A percentile compares a stretch with the other conserved stretches of the same genome.
These are phyloP conservation scores for Cryphonectria naterciae DNA, from an alignment of 2,329 filamentous ascomycete species.

Conservation along the genomic window DNA sequence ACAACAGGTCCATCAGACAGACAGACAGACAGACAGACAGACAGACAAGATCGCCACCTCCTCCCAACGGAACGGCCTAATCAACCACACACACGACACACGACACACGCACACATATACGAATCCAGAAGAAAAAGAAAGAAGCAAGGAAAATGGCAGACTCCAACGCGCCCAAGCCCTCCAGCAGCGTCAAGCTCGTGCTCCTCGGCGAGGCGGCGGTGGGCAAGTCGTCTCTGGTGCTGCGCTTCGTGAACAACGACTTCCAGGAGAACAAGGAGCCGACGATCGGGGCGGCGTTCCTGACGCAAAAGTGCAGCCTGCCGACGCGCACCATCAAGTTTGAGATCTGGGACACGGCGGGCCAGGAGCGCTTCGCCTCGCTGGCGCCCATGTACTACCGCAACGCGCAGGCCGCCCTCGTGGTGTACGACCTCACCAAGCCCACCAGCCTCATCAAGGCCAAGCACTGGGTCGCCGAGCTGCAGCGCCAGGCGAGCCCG, in stretches of 20 bases:
- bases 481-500: slow-evolving; percentile 93
- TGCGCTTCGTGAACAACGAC: slow-evolving; percentile 99
- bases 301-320: slow-evolving; percentile 98
- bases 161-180: slow-evolving; percentile 82
- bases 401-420: slow-evolving; percentile 95
- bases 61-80: not conserved
- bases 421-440: slow-evolving; percentile 98
- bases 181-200: slow-evolving; percentile 99
- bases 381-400: slow-evolving; percentile 99
- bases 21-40: not conserved
- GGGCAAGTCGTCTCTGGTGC: slow-evolving; percentile 97
- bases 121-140: slow-evolving; percentile 18
- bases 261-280: slow-evolving; percentile 99
- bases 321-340: slow-evolving; percentile 91
- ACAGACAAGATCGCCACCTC: not conserved
- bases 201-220: slow-evolving; percentile 96
- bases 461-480: slow-evolving; percentile 97
- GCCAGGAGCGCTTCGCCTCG: slow-evolving; percentile 95
- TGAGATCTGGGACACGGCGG: slow-evolving; percentile 98
- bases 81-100: not conserved
- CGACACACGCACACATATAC: no score
- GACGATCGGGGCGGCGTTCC: slow-evolving; percentile 96
- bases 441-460: slow-evolving; percentile 94
- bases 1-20: not conserved
- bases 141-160: slow-evolving; percentile 65